Conservation (phyloP, 306 rosid species). For the Cucumis cinereus region DNA sequence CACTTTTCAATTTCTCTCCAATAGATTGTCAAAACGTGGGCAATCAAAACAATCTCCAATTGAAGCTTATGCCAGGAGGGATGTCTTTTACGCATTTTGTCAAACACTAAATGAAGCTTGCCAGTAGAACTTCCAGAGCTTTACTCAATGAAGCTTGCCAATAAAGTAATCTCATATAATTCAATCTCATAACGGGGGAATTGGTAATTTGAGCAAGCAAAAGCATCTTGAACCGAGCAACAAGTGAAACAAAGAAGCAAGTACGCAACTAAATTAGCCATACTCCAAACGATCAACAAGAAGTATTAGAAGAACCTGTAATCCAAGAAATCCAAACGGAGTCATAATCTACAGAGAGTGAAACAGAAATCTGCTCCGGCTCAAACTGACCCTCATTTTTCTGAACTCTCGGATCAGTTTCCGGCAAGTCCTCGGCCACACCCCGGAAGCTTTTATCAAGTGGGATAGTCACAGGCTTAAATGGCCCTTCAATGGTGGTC, state of each 20-base stretch:
- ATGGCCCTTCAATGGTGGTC: slow-evolving; percentile 70
- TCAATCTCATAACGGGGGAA: background rate
- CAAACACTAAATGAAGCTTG: background rate
- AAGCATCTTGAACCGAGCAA: background rate
- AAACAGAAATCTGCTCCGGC: slow-evolving; percentile 76
- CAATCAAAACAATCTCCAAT: background rate
- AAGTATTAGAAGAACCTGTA: slow-evolving; percentile 31
- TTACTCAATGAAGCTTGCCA: background rate
- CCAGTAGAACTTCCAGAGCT: background rate
- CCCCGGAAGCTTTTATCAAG: slow-evolving; percentile 61
- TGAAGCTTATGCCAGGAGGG: background rate
- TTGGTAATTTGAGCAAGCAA: background rate
- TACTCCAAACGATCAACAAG: background rate
- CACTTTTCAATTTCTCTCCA: background rate
- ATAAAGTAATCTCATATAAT: background rate
- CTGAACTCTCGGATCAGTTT: slow-evolving; percentile 52
- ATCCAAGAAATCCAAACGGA: slow-evolving; percentile 91
- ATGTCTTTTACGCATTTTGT: background rate
- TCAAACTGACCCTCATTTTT: slow-evolving; percentile 35
- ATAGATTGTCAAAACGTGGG: background rate
- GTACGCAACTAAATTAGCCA: background rate
- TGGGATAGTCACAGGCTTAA: slow-evolving; percentile 68
- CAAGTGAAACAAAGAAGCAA: background rate
- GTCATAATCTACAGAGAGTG: slow-evolving; percentile 47
- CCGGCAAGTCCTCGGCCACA: slow-evolving; percentile 54